Percentiles rank a stretch among this genome's conserved stretches.
These are phyloP conservation scores for Ascochyta pisi DNA, from an alignment of 2,329 filamentous ascomycete genomes.

Conservation along the genomic window DNA sequence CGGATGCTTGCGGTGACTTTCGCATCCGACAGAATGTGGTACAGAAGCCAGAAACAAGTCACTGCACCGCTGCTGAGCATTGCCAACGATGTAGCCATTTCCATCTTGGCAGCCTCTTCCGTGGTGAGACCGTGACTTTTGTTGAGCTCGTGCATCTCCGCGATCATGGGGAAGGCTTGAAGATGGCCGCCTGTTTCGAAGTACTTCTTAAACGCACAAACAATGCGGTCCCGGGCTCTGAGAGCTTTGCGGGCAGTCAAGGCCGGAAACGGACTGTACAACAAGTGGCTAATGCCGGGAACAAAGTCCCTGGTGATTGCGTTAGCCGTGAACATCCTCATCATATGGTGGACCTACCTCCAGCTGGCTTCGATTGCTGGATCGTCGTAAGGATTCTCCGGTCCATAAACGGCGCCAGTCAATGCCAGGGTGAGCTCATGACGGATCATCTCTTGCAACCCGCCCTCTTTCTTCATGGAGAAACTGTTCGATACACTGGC, in stretches of 20 bases:
- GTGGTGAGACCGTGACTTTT: conserved; percentile 40
- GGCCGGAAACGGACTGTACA: conserved; percentile 28
- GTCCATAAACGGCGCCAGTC: conserved; percentile 53
- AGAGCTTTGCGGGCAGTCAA: conserved; percentile 45
- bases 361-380: conserved; percentile 45
- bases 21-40: conserved; percentile 47
- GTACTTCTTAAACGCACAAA: conserved; percentile 49
- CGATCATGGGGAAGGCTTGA: conserved; percentile 49
- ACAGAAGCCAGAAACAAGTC: conserved; percentile 52
- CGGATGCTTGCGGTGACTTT: conserved; percentile 39
- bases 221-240: conserved; percentile 44
- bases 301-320: conserved; percentile 24
- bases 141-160: conserved; percentile 47
- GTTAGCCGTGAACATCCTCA: not conserved
- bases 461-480: conserved; percentile 4
- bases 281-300: conserved; percentile 32
- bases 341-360: conserved; percentile 35
- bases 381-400: conserved; percentile 51
- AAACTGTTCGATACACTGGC: conserved; percentile 26
- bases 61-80: conserved; percentile 52
- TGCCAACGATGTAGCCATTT: conserved; percentile 52
- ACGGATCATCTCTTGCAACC: conserved; percentile 33
- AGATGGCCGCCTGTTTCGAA: conserved; percentile 49
- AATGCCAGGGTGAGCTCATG: conserved; percentile 47
- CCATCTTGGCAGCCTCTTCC: conserved; percentile 51